phyloP scores from a whole-genome alignment of 768 basidiomycete genomes.

The Tulasnella sp. region DNA sequence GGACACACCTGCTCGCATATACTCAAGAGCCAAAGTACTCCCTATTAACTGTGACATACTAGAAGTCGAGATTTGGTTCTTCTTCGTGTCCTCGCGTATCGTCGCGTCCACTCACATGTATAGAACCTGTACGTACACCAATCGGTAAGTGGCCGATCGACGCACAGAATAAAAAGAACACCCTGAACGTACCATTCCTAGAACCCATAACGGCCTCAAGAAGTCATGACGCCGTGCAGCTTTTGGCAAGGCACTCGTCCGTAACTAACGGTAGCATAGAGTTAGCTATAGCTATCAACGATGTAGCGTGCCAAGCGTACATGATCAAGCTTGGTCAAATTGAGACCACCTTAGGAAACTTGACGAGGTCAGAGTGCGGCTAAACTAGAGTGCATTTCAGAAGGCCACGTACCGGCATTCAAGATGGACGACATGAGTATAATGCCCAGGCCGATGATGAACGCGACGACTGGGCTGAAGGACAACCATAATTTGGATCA shows the following conservation, averaged over 20 bases:
- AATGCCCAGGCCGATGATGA: slow-evolving; percentile 73
- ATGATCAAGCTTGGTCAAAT: slow-evolving; percentile 91
- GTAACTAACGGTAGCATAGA: slow-evolving; percentile 37
- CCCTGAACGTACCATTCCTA: slow-evolving; percentile 78
- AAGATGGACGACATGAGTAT: slow-evolving; percentile 75
- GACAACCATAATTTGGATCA: neutral
- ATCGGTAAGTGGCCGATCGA: slow-evolving; percentile 5
- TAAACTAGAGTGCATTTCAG: neutral
- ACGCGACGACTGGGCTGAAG: slow-evolving; percentile 46
- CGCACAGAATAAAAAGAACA: neutral
- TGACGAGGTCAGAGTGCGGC: slow-evolving; percentile 5
- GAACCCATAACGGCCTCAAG: slow-evolving; percentile 77
- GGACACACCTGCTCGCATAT: slow-evolving; percentile 66
- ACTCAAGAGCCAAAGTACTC: slow-evolving; percentile 75
- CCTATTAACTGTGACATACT: slow-evolving; percentile 80
- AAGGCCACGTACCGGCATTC: slow-evolving; percentile 47
- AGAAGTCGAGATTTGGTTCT: slow-evolving; percentile 1
- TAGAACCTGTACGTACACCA: slow-evolving; percentile 32
- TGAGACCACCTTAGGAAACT: slow-evolving; percentile 51
- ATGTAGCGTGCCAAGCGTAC: slow-evolving; percentile 32
- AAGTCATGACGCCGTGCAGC: slow-evolving; percentile 63
- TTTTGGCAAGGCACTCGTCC: slow-evolving; percentile 68
- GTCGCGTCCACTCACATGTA: slow-evolving; percentile 59
- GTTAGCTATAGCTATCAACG: slow-evolving; percentile 9
- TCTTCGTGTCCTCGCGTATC: slow-evolving; percentile 19